Evolutionary conservation across 768 basidiomycete species (phyloP).

Genomic region (Podaxis sp.): DNA sequence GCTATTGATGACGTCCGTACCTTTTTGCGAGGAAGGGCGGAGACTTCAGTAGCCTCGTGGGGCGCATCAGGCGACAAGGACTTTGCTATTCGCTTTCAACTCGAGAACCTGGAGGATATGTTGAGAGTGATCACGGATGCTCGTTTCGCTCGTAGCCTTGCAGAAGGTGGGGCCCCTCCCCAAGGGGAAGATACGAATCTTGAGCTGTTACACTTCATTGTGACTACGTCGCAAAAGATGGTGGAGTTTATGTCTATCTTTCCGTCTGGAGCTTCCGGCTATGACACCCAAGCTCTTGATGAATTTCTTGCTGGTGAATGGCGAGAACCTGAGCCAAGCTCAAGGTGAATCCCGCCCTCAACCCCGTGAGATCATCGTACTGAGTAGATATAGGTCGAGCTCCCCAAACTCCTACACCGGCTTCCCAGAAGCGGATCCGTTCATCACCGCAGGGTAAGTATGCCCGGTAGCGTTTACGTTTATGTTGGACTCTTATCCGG

Average conservation of each 20-base stretch:
- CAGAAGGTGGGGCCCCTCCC: neutral
- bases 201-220: neutral
- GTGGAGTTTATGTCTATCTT: neutral
- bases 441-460: neutral
- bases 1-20: neutral
- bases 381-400: too few species aligned
- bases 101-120: conserved; percentile 4
- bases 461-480: neutral
- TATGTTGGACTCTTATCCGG: neutral
- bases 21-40: neutral
- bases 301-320: neutral
- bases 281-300: neutral
- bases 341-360: neutral
- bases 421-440: neutral
- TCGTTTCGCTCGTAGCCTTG: conserved; percentile 2
- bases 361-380: too few species aligned
- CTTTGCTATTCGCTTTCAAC: conserved; percentile 3
- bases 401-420: neutral
- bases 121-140: conserved; percentile 5
- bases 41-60: neutral
- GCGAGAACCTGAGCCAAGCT: neutral
- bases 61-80: neutral
- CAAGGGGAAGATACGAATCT: neutral
- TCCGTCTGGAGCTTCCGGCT: neutral
- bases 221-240: neutral